Evolutionary conservation across 305 asterid genomes (phyloP), one percentile per base, ranked within the genome.

Genomic region (Solanum chacoense): DNA sequence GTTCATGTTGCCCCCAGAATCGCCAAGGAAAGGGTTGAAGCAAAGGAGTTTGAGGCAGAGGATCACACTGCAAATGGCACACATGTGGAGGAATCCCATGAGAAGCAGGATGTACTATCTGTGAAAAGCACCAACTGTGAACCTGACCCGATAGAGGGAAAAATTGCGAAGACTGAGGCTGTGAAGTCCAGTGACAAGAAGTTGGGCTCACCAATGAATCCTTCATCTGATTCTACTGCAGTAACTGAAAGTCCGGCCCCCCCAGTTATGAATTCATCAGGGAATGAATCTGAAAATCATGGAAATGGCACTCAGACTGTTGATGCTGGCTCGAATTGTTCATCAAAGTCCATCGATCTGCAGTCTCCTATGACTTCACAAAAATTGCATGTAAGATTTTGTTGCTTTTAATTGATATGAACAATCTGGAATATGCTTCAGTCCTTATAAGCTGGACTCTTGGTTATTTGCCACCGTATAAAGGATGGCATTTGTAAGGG

Each of bases 61-160:
- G 92, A 89, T 81, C 93, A 71, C 36, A 37, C 71, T 90, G 87
- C 91, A 80, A 91, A 88, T 35, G 90, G 85, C 45, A 88, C 87
- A 80, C 79, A 22, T 87, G 88, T 89, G 35, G 94, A 91, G 28
- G 93, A 88, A 88, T 88, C 74, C 72, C 89, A 90, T 38, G 95
- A 89, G 88, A 91, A 94, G 88, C 94, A 92, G 91, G 98, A 93
- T 50, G 95, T 93, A 79, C 92, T 95, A 72, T 94, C 92, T 74
- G 91, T 92, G 91, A 93, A 93, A 87, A 94, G 96, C 93, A 92
- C 91, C 87, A 94, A 93, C 85, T 91, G 86, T 32, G 93, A 92
- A 86, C 87, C 88, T 85, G 88, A 85, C 59, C 71, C 69, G 32
- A 93, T 93, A 1, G 93, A 91, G 87, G 94, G 88, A 89, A 95